Base-by-base conservation (phyloP, 345 rosid species). In the Hirschfeldia incana region DNA sequence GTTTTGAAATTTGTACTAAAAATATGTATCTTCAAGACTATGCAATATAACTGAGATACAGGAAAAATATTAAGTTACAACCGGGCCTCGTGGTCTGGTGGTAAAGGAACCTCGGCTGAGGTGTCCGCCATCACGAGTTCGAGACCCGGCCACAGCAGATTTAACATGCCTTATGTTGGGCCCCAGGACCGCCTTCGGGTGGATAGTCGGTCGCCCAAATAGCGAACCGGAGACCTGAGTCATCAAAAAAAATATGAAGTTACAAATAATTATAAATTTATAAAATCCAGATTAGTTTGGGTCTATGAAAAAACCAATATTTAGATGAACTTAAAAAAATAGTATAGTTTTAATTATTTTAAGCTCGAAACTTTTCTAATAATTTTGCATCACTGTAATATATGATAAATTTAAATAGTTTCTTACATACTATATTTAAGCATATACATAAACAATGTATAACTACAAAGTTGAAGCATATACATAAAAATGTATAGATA, bases 1-100 rank as follows among this genome's bases (percentile, higher is more conserved):
- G 28, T 53, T 77, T 76, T 69, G 69, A 65, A 65, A 65, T 77
- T 63, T 51, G 51, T 46, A 68, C 21, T 39, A 46, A 32, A 39
- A 29, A 4, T 63, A 30, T 30, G 16, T 44, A 28, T 36, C 9
- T 36, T 65, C 10, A 36, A 36, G 42, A 36, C 15, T 28, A 42
- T 29, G 29, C 8, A 37, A 67, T 11, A 57, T 16, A 69, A 69
- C 51, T 69, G 73, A 60, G 21, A 75, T 67, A 26, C 63, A 26
- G 9, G n/a, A 9, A 10, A 2, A 55, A 16, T 5, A 53, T 4
- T 26, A 21, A 55, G 11, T 17, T 57, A 57, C 21, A 57, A 55
- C n/a, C n/a, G n/a, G n/a, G n/a, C n/a, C n/a, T n/a, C n/a, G n/a
- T n/a, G n/a, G n/a, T n/a, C n/a, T n/a, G n/a, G n/a, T n/a, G n/a